Conservation (phyloP, 345 rosid species). For the Pistacia vera region DNA sequence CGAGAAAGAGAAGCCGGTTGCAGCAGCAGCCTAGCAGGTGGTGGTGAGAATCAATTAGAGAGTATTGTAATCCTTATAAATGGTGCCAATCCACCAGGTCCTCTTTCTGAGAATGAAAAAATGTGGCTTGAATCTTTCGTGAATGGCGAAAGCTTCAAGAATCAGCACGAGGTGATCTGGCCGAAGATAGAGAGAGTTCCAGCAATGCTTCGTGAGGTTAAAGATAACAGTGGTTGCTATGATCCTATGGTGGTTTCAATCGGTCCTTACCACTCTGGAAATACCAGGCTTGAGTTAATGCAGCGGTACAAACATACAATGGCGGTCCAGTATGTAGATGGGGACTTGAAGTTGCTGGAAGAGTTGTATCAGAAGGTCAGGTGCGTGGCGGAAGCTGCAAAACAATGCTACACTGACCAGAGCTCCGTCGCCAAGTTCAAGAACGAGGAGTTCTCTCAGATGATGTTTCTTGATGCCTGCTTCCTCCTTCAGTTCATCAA, state of each 20-base stretch:
- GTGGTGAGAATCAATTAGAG: no score
- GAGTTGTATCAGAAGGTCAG: not conserved
- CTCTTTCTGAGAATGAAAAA: no score
- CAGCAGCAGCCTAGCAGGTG: no score
- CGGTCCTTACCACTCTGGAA: conserved; percentile 25
- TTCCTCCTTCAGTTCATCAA: not conserved
- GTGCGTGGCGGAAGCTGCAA: not conserved
- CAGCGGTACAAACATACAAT: no score
- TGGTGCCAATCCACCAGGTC: no score
- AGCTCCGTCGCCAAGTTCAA: not conserved
- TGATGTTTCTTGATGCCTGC: conserved; percentile 17
- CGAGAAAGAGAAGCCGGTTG: no score
- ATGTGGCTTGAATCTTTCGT: no score
- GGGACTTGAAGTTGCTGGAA: not conserved
- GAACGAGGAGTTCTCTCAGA: conserved; percentile 12
- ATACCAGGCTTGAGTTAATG: not conserved
- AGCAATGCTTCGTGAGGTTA: not conserved
- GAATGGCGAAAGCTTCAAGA: no score
- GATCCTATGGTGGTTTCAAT: conserved; percentile 21
- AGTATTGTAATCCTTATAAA: no score
- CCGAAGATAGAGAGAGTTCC: conserved; percentile 3
- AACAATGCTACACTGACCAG: not conserved
- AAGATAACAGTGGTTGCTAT: conserved; percentile 3
- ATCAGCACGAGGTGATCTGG: not conserved
- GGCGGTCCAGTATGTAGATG: no score